Evolutionary conservation across 148 eudicot species (phyloP), one percentile per base, ranked within the genome.

Genomic region (Silene conica): DNA sequence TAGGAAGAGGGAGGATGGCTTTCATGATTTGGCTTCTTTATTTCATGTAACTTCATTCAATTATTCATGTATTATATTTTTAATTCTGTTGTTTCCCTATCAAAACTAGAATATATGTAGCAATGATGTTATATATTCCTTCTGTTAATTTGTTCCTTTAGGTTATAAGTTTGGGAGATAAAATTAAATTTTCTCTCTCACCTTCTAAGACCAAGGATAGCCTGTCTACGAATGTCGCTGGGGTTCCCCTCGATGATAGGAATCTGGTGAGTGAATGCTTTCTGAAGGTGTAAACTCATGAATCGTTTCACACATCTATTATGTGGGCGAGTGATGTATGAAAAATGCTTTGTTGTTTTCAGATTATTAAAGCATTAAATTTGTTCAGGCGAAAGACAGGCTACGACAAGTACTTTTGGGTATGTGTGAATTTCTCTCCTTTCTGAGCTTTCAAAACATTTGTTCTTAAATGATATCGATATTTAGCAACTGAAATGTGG

Each of bases 131-230:
- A 6, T 11, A 5, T 31, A 31, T 31, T 31, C 34, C 34, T 52
- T 26, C 63, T 79, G 34, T 43, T 46, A 46, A 25, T 61, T 8
- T 23, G 0, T 25, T 64, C 16, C 67, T 19, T 26, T 80, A 95
- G 98, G 97, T 90, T 4, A 89, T 95, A 68, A 95, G 98, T 77
- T 83, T 95, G 69, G 98, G 98, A 79, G 98, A 95, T 80, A 87
- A 85, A 69, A 90, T 95, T 71, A 90, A 95, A 77, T 95, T 92
- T 78, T 95, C 98, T 18, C 77, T 92, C 77, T 87, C 97, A 68
- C 98, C 98, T 76, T 90, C 98, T 70, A 90, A 82, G 66, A 81
- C 86, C 28, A 88, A 82, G 81, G 98, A 95, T 80, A 86, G 96
- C 20, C 71, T 95, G 74, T 87, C 98, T 12, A 90, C 97, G 64